Evolutionary conservation across 2,329 filamentous ascomycete genomes (phyloP), one percentile per base, ranked within the genome.

Genomic region (Fusarium sp.): DNA sequence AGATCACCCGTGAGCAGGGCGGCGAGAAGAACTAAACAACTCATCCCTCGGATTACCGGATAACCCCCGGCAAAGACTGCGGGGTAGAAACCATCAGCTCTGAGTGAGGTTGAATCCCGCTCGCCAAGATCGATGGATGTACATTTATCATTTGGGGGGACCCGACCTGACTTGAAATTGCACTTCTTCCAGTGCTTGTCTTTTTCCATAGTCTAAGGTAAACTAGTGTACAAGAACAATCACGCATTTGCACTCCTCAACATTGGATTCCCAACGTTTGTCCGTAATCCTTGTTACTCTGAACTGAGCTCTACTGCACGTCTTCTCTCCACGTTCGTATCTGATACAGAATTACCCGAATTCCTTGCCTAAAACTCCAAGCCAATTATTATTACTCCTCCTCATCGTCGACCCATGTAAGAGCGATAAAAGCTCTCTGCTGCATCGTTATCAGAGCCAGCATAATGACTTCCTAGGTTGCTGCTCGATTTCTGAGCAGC

Each of bases 351-450:
- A 68, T 70, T 70, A 47, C 63, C 63, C 58, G 55, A 63, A 65
- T 72, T 74, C 60, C 72, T 54, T 69, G 39, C 75, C 75, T 38
- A 75, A 75, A 79, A 78, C 77, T 79, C 77, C 77, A 70, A 73
- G 59, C 56, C 69, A 69, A 74, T 75, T 58, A 66, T 73, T 69
- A 74, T 48, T 53, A 17, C 44, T 55, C 62, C 47, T 66, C 17
- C 75, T 84, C 81, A 93, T 83, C 92, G 89, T 74, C 93, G 87
- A 45, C 93, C 93, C 86, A 94, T 91, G 84, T 94, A 97, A 63
- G 94, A 97, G 56, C 93, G 90, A 82, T 96, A 97, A 83, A 98
- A 98, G 82, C 94, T 94, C 80, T 98, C 95, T 3, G 93, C 92
- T 22, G 93, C 92, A 79, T 93, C 92, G 66, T 87, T 90, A 69